Conservation (phyloP, 495 filamentous ascomycete genomes). For the Talaromyces trachyspermus region DNA sequence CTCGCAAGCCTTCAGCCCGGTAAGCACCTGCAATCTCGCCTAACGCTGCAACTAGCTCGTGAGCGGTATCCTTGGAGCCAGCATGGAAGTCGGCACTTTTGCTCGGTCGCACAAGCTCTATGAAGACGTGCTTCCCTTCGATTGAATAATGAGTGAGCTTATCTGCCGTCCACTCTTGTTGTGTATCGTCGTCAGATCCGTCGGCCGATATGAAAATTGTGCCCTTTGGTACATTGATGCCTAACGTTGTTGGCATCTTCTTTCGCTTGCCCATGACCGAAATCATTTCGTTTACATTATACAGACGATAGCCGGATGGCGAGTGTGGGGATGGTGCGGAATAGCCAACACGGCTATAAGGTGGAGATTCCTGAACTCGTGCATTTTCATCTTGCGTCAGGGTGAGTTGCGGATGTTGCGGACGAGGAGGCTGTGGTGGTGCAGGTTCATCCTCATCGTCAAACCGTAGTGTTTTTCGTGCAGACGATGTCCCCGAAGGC, state of each 20-base stretch:
- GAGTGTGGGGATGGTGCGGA: conserved; percentile 37
- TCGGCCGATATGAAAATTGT: conserved; percentile 89
- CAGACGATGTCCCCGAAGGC: conserved; percentile 47
- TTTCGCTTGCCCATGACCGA: conserved; percentile 91
- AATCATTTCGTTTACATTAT: conserved; percentile 95
- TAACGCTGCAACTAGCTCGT: conserved; percentile 81
- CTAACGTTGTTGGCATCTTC: conserved; percentile 93
- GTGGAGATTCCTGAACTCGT: conserved; percentile 49
- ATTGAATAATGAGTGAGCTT: conserved; percentile 92
- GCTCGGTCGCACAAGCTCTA: conserved; percentile 84
- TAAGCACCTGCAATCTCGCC: conserved; percentile 84
- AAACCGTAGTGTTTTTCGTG: conserved; percentile 46
- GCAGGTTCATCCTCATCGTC: conserved; percentile 32
- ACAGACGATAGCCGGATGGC: conserved; percentile 79
- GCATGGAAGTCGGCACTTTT: conserved; percentile 96
- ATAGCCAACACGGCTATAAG: conserved; percentile 46
- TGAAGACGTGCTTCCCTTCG: conserved; percentile 95
- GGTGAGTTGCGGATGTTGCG: conserved; percentile 21
- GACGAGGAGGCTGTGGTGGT: conserved; percentile 11
- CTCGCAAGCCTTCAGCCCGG: conserved; percentile 73
- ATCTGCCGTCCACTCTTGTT: conserved; percentile 89
- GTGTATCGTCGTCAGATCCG: conserved; percentile 64
- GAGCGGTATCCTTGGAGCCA: conserved; percentile 91
- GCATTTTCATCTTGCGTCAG: conserved; percentile 18
- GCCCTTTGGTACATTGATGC: conserved; percentile 79